These are phyloP conservation scores for Trichoderma reesei DNA, from an alignment of 495 filamentous ascomycete genomes.

Conservation along the genomic window DNA sequence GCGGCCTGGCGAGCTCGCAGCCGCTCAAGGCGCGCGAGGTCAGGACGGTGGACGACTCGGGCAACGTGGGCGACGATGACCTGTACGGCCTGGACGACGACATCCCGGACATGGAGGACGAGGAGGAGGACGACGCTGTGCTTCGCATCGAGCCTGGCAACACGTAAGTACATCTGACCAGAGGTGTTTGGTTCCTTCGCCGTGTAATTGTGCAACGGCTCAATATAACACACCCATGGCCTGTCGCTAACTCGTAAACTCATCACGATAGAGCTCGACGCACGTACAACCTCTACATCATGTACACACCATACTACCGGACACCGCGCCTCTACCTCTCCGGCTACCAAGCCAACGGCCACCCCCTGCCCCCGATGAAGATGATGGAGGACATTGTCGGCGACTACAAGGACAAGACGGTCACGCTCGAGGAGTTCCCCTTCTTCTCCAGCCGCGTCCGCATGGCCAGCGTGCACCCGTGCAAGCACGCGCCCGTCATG, in stretches of 20 bases:
- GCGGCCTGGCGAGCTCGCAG: conserved; percentile 60
- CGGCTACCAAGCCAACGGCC: conserved; percentile 71
- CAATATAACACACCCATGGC: too few species aligned
- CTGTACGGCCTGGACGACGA: conserved; percentile 75
- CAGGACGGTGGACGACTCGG: conserved; percentile 71
- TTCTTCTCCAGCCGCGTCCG: conserved; percentile 77
- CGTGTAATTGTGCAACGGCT: too few species aligned
- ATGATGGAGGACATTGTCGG: conserved; percentile 99
- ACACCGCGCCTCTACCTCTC: conserved; percentile 93
- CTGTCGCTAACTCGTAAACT: too few species aligned
- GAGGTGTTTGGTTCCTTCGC: too few species aligned
- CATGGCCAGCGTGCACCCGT: conserved; percentile 93
- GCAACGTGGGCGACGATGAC: conserved; percentile 65
- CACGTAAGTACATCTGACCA: conserved; percentile 46
- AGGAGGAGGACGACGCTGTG: conserved; percentile 95
- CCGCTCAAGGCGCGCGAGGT: conserved; percentile 71
- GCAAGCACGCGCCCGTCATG: conserved; percentile 93
- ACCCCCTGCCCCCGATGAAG: conserved; percentile 73
- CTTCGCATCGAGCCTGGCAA: conserved; percentile 66
- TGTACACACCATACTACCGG: conserved; percentile 92
- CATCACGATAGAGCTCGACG: conserved; percentile 68
- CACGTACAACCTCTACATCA: conserved; percentile 96
- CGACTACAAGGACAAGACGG: conserved; percentile 99
- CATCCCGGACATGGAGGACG: conserved; percentile 97
- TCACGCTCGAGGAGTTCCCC: conserved; percentile 95